phyloP scores from a whole-genome alignment of 805 yeast genomes.

The Starmerella gropengiesseri region DNA sequence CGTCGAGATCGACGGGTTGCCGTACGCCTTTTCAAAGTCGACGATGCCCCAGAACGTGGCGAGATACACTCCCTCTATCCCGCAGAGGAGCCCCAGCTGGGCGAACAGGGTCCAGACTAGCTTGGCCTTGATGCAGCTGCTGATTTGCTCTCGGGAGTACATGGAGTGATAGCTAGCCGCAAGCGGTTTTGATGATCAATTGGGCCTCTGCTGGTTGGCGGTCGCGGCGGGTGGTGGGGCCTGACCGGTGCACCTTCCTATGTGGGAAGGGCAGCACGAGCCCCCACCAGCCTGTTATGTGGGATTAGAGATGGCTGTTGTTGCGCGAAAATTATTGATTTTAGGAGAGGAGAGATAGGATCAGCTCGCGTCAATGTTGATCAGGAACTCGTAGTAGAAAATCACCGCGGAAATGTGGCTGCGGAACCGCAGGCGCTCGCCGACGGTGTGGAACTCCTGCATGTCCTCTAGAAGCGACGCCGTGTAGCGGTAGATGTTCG shows the following conservation, averaged over 20 bases:
- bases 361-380: constrained; percentile 9
- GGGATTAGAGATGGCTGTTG: too few relatives aligned
- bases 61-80: constrained; percentile 24
- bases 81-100: constrained; percentile 22
- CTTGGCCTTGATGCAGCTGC: background rate
- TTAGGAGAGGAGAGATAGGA: background rate
- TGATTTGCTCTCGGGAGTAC: background rate
- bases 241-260: too few relatives aligned
- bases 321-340: background rate
- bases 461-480: constrained; percentile 19
- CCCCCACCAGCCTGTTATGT: too few relatives aligned
- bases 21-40: constrained; percentile 18
- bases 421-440: constrained; percentile 46
- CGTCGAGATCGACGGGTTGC: constrained; percentile 13
- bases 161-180: background rate
- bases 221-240: too few relatives aligned
- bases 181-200: too few relatives aligned
- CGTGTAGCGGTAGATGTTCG: constrained; percentile 46
- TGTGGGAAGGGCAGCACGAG: too few relatives aligned
- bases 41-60: constrained; percentile 19
- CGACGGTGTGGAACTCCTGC: constrained; percentile 43
- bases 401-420: constrained; percentile 39
- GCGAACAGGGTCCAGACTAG: constrained; percentile 17
- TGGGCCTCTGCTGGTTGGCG: too few relatives aligned
- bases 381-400: constrained; percentile 28